Evolutionary conservation across 1,284 basidiomycete genomes (phyloP), one percentile per base, ranked within the genome.

Genomic region (Ganoderma meredithae): DNA sequence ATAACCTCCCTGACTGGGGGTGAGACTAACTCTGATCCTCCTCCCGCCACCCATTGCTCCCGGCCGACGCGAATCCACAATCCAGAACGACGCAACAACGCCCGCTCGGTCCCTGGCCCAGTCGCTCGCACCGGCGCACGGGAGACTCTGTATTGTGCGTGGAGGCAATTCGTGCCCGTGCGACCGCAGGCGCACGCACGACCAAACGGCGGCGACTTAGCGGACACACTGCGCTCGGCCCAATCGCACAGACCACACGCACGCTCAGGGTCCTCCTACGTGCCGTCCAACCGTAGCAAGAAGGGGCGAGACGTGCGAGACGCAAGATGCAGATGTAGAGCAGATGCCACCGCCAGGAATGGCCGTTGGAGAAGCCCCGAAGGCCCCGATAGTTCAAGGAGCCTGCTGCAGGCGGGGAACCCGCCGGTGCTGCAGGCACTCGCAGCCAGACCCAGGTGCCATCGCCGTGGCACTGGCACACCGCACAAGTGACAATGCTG

Each of bases 341-440:
- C 49, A 4, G 49, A 15, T 17, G 33, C 33, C 19, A 43, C 60
- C 27, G 52, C 47, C 44, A 27, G 33, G 17, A 56, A 40, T 44
- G 52, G 53, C 17, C 1, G 2, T 60, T 40, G 39, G 10, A n/a
- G 39, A 60, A 55, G 52, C 19, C 43, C 19, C 41, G 52, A 62
- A 55, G 58, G 43, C 27, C 36, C 65, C 60, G 65, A 66, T 66
- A 62, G 60, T 66, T 55, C 65, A 62, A 62, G 65, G 65, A 66
- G 65, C 60, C 65, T 47, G 31, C 17, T 9, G 39, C 25, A 58
- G 33, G 59, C 55, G 56, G 53, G 27, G 63, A 49, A 43, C 55
- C 55, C 44, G 27, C 47, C 47, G 22, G 47, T 49, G 47, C 47
- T 25, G 47, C 47, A n/a, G 31, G 55, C 55, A 58, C 27, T 31